Base-by-base conservation (phyloP, 306 rosid genomes). In the Dicorynia guianensis region DNA sequence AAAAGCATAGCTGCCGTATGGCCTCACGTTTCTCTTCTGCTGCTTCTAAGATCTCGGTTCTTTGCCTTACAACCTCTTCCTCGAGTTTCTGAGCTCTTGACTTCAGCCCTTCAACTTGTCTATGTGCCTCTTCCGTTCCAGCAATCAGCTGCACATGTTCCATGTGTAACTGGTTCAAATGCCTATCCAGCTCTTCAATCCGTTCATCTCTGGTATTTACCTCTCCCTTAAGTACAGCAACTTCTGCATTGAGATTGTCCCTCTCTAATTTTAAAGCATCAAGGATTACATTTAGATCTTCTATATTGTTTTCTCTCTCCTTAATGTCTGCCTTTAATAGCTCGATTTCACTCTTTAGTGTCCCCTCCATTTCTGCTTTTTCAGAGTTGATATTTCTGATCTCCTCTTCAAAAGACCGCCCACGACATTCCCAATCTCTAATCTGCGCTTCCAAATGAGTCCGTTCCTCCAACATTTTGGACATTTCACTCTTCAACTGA, bases 11-110 rank as follows among this genome's bases (percentile, higher is more conserved):
- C 85, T 96, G 99, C 79, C 99, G 61, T 59, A 96, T 96, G 5
- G 71, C 99, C 84, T 96, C 99, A 7, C 99, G 85, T 63, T 96
- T 96, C 82, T 83, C 96, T 71, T 96, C 99, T 6, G 92, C 98
- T 71, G 88, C 90, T 81, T 96, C 93, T 38, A 58, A 60, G 34
- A 96, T 92, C 61, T 50, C 73, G 1, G 9, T 54, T 65, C 80
- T 90, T 78, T 86, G 97, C 84, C 85, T 87, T 87, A 90, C 88
- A 11, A 90, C 76, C 83, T 87, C 93, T 67, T 79, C 91, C 66
- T 85, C 91, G 0, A 96, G 84, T 72, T 86, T 83, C 74, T 76
- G 83, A 0, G 75, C 75, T 81, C 85, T 87, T 46, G 80, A 57
- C 79, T 83, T 83, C 13, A 85, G 80, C 65, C 85, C 91, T 74